Evolutionary conservation across 768 basidiomycete genomes (phyloP), one percentile per base, ranked within the genome.

Genomic region (Suillus clintonianus): DNA sequence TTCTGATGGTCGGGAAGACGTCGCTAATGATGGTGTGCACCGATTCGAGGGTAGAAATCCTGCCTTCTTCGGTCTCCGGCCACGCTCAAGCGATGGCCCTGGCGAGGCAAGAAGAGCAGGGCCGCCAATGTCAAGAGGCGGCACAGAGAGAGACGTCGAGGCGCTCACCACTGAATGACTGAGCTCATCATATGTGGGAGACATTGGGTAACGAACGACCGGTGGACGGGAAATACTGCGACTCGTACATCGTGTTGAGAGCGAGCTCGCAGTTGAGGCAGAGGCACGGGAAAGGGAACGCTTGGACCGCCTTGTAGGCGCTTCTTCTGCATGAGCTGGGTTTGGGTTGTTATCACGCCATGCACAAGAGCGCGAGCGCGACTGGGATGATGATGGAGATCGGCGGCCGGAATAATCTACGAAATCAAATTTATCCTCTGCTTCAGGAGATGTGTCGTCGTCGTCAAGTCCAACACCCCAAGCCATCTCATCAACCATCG

Each of bases 401-500:
- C 59, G 63, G n/a, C 32, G 67, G 55, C 14, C 51, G 65, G 54
- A 62, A 55, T 48, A 71, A 71, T 70, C 60, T 59, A 70, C 60
- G 47, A 70, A 69, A 34, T 78, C 68, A 64, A 69, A 69, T 68
- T 76, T 70, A 63, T 70, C 64, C 64, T 69, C 67, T 22, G 68
- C 53, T 69, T 69, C 63, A 70, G 70, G 53, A 70, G 66, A 59
- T 57, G 72, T 60, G 63, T 78, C 77, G 22, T 67, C 75, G 56
- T 83, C 84, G 17, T 76, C 75, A 41, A 57, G 37, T 27, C 91
- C 92, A 62, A 93, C 85, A 51, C 86, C 87, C 91, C 92, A 94
- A 2, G 90, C 89, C 8, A 88, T 83, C 59, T 92, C 89, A 66
- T 91, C 91, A 36, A 97, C 88, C 79, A 86, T 86, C 8, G 83